Evolutionary conservation across 495 filamentous ascomycete species (phyloP), one percentile per base, ranked within the genome.

Genomic region (Xylaria sp.): DNA sequence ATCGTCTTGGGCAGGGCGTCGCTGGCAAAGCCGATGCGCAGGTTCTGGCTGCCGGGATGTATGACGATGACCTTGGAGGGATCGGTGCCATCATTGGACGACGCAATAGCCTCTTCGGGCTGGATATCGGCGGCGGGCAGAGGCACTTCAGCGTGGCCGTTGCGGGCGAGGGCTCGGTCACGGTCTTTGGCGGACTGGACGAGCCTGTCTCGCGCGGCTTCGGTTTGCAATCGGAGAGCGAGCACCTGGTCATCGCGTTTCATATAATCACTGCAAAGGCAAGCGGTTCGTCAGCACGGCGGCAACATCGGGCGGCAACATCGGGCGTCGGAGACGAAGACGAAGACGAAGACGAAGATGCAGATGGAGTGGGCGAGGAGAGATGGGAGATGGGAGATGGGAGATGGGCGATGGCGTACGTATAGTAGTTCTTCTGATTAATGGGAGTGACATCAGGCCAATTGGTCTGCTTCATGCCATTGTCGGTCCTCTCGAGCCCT

Each of bases 361-460:
- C n/a, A n/a, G n/a, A n/a, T n/a, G n/a, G n/a, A n/a, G n/a, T n/a
- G n/a, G n/a, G n/a, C n/a, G n/a, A n/a, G n/a, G n/a, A n/a, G n/a
- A n/a, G n/a, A n/a, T n/a, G n/a, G n/a, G n/a, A n/a, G n/a, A n/a
- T n/a, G n/a, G n/a, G n/a, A n/a, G n/a, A n/a, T n/a, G n/a, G 24
- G 40, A 21, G 59, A 41, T 40, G 50, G 31, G 21, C 50, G 26
- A 66, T 64, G 26, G 86, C 93, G 67, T 86, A 97, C 93, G 96
- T 99, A 76, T 99, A 99, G 81, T 99, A 99, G 81, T 99, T 99
- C 82, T 99, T 99, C 78, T 99, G 96, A 77, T 99, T 99, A 79
- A 99, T 99, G 76, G 94, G 91, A 19, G 86, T 85, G 52, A 97
- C 89, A 74, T 94, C 91, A 24, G 96, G 97, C 96, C 96, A 99